Conservation (phyloP, 1,139 yeast species). For the Saccharomyces hybrid region DNA sequence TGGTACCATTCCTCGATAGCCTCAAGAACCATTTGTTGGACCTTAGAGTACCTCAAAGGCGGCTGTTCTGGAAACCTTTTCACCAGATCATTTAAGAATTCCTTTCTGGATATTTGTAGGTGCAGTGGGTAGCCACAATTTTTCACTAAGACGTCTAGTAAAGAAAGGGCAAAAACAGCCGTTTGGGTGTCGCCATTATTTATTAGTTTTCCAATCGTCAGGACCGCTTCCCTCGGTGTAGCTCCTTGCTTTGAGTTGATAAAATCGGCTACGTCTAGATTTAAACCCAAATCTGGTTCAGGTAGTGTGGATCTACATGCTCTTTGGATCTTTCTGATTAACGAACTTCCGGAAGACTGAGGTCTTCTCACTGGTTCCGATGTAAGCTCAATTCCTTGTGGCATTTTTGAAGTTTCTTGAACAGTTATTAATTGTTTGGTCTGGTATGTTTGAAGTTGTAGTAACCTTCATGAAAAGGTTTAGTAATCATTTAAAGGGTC, state of each 20-base stretch:
- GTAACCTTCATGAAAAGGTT: background rate
- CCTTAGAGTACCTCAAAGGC: slow-evolving; percentile 72
- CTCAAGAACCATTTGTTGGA: slow-evolving; percentile 77
- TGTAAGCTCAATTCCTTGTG: slow-evolving; percentile 26
- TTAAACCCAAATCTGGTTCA: slow-evolving; percentile 84
- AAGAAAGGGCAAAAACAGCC: slow-evolving; percentile 46
- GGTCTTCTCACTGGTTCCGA: slow-evolving; percentile 31
- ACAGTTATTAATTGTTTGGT: too few species aligned
- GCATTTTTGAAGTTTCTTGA: background rate
- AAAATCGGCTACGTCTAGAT: slow-evolving; percentile 87
- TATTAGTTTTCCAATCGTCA: slow-evolving; percentile 76
- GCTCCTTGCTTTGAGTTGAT: slow-evolving; percentile 89
- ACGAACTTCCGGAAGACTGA: slow-evolving; percentile 26
- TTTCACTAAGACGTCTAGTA: slow-evolving; percentile 83
- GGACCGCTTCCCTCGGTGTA: slow-evolving; percentile 88
- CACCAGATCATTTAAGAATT: slow-evolving; percentile 86
- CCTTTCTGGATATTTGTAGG: slow-evolving; percentile 88
- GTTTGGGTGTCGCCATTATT: slow-evolving; percentile 81
- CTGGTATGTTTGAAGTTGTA: background rate
- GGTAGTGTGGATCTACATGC: slow-evolving; percentile 80
- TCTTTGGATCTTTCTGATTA: slow-evolving; percentile 63
- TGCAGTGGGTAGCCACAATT: slow-evolving; percentile 98
- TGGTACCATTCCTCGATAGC: slow-evolving; percentile 97
- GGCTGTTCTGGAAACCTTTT: slow-evolving; percentile 93
- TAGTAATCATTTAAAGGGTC: too few species aligned